Evolutionary conservation across 768 basidiomycete genomes (phyloP), one percentile per base, ranked within the genome.

Genomic region (Sporobolomyces pararoseus): DNA sequence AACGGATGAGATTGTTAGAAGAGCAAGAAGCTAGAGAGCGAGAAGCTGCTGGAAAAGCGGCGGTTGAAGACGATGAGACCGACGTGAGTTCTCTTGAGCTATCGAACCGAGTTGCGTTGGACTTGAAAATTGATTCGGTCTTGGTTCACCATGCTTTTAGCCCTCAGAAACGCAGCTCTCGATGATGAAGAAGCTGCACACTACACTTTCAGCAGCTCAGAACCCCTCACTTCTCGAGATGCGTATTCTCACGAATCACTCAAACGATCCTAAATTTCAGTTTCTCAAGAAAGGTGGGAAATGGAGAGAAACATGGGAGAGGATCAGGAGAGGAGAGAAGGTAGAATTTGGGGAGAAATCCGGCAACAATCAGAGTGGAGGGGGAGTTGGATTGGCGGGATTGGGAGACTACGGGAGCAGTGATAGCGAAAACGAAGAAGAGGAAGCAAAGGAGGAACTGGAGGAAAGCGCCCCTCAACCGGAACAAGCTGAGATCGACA

Each of bases 241-340:
- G 83, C 85, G 91, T 9, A 92, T 96, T 75, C 81, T 95, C 21
- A 87, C 92, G 14, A 91, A 95, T 74, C 85, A 94, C 76, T 88
- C 90, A 0, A 80, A 82, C 17, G 91, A 95, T 77, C 81, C 82
- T 52, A 84, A 89, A 9, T 94, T 96, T 76, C 85, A 87, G 1
- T 94, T 94, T 78, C 79, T 95, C 21, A 52, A 53, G 31, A 39
- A 44, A 9, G 72, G 62, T 0, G 68, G 63, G 17, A 55, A 50
- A 21, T 67, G 61, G 65, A 49, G 65, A 29, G 62, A 53, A 1
- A 47, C 53, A 23, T 70, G 72, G 72, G 72, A 65, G 53, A 23
- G 42, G 23, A 58, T 69, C 3, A 21, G 67, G 57, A 49, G 21
- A 39, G 63, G 64, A n/a, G 47, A 57, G 57, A 51, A 47, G 25